Conservation (phyloP, 441 rosid species). For the Gossypium lobatum region DNA sequence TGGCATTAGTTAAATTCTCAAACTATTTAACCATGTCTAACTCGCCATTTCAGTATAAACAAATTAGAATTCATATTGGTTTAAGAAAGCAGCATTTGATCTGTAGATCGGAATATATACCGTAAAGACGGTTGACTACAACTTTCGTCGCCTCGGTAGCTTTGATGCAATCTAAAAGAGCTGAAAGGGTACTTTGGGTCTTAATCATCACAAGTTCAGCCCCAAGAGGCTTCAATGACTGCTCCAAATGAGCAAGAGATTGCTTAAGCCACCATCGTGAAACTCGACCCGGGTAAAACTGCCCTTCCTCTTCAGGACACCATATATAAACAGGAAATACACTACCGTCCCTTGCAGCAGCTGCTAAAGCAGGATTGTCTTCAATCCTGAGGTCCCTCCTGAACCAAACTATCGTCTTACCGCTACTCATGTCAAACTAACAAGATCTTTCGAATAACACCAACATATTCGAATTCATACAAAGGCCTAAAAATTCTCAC, state of each 20-base stretch:
- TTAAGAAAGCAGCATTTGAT: not conserved
- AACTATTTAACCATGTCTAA: not conserved
- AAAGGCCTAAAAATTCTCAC: not conserved
- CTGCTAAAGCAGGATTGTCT: constrained; percentile 86
- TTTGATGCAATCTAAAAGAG: constrained; percentile 62
- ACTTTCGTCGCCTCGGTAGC: constrained; percentile 63
- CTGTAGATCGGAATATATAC: constrained; percentile 38
- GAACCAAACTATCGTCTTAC: constrained; percentile 84
- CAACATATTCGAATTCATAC: not conserved
- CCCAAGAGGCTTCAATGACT: constrained; percentile 70
- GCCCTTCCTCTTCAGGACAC: constrained; percentile 89
- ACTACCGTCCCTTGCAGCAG: constrained; percentile 69
- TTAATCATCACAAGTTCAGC: constrained; percentile 62
- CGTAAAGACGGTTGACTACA: constrained; percentile 86
- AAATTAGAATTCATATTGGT: not conserved
- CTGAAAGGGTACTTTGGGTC: constrained; percentile 54
- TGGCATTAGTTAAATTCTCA: not conserved
- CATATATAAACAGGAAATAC: constrained; percentile 76
- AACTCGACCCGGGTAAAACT: constrained; percentile 81
- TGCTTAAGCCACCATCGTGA: constrained; percentile 98
- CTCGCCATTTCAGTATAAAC: not conserved
- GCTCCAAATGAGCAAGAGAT: constrained; percentile 58
- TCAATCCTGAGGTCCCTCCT: constrained; percentile 90
- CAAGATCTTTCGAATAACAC: constrained; percentile 15
- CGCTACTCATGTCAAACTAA: constrained; percentile 34